phyloP scores from a whole-genome alignment of 441 rosid genomes.

The Gossypium gossypioides region DNA sequence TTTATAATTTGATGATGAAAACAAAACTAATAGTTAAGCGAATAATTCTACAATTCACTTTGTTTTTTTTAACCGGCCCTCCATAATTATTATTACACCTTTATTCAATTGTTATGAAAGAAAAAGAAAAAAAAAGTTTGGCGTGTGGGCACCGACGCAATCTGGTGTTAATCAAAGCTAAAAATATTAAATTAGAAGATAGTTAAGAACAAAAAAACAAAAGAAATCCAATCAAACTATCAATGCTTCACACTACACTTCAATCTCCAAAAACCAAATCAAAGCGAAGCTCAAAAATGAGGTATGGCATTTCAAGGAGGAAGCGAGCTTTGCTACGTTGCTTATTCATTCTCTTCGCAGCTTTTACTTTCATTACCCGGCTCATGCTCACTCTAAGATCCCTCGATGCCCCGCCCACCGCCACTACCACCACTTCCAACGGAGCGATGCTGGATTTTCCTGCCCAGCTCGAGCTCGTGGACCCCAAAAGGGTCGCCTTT shows the following conservation, averaged over 20 bases:
- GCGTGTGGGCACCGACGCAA: not conserved
- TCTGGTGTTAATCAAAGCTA: not conserved
- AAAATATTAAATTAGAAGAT: not conserved
- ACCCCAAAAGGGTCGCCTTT: not conserved
- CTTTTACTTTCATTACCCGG: constrained; percentile 42
- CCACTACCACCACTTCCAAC: not conserved
- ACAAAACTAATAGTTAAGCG: too few relatives aligned
- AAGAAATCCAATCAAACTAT: not conserved
- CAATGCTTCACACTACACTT: not conserved
- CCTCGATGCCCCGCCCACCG: constrained; percentile 32
- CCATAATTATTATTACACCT: too few relatives aligned
- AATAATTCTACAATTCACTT: too few relatives aligned
- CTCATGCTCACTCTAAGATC: constrained; percentile 46
- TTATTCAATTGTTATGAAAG: too few relatives aligned
- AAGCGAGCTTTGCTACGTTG: constrained; percentile 32
- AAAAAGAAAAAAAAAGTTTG: not conserved
- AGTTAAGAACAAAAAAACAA: not conserved
- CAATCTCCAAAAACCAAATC: not conserved
- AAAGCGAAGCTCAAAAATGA: constrained; percentile 13
- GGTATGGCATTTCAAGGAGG: constrained; percentile 34
- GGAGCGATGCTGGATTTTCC: not conserved
- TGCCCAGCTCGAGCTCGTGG: not conserved
- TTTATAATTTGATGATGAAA: too few relatives aligned
- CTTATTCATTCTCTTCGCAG: constrained; percentile 26
- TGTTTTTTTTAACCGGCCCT: too few relatives aligned